phyloP scores from a whole-genome alignment of 2,329 filamentous ascomycete species.

The Teratosphaeria zuluensis region DNA sequence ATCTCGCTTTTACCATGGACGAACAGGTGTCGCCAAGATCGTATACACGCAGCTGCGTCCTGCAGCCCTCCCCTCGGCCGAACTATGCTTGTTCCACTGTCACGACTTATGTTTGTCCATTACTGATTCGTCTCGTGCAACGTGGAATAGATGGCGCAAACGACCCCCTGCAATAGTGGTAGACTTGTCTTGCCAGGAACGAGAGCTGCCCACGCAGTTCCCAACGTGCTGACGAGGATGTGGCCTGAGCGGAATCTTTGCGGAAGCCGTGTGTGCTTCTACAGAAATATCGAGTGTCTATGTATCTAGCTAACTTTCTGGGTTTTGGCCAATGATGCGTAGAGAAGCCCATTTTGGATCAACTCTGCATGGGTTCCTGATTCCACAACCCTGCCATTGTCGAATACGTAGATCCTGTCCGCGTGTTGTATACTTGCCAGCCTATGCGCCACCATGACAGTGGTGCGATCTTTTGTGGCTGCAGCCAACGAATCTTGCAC shows the following conservation, averaged over 20 bases:
- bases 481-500: slow-evolving; percentile 34
- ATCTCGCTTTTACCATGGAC: background rate
- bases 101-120: background rate
- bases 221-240: background rate
- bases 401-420: slow-evolving; percentile 71
- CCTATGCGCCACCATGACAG: slow-evolving; percentile 68
- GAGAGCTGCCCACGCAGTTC: background rate
- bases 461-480: slow-evolving; percentile 42
- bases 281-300: background rate
- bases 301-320: slow-evolving; percentile 11
- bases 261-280: too few relatives aligned
- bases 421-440: slow-evolving; percentile 70
- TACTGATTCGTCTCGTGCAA: background rate
- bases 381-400: slow-evolving; percentile 53
- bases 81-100: background rate
- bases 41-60: background rate
- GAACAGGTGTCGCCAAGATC: background rate
- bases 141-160: too few relatives aligned
- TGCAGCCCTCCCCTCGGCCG: background rate
- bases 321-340: slow-evolving; percentile 29
- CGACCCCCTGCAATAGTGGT: too few relatives aligned
- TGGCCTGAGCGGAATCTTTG: background rate
- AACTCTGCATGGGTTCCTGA: slow-evolving; percentile 53
- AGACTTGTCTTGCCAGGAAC: too few relatives aligned
- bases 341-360: slow-evolving; percentile 37